phyloP scores from a whole-genome alignment of 140 eudicot species.

The Cichorium intybus region DNA sequence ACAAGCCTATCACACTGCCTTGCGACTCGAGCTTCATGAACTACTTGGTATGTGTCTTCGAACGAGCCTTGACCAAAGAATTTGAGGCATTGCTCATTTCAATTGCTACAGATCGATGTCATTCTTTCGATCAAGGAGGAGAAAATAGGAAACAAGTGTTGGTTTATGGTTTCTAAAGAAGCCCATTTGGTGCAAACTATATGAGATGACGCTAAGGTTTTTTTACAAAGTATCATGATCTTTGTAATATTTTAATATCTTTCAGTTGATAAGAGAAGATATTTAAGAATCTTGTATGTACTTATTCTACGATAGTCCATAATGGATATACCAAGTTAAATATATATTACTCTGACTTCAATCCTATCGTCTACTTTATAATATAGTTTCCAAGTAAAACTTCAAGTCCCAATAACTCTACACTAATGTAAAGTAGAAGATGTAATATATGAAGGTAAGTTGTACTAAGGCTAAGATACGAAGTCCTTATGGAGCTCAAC shows the following conservation, averaged over 20 bases:
- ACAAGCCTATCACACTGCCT: conserved; percentile 37
- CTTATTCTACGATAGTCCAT: background rate
- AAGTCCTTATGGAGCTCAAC: background rate
- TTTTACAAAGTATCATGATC: background rate
- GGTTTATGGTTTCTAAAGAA: conserved; percentile 25
- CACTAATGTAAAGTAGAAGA: background rate
- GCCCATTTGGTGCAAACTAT: background rate
- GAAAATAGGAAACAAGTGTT: conserved; percentile 13
- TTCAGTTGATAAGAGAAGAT: background rate
- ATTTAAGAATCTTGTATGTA: background rate
- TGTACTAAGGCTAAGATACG: background rate
- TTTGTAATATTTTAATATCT: background rate
- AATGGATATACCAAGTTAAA: background rate
- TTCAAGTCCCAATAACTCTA: no score
- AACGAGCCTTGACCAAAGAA: conserved; percentile 28
- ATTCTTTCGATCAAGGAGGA: conserved; percentile 17
- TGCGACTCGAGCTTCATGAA: conserved; percentile 37
- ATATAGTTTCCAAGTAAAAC: background rate
- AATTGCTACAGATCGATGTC: conserved; percentile 13
- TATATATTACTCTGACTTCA: background rate
- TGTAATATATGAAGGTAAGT: background rate
- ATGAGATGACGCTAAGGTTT: background rate
- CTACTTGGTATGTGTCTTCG: conserved; percentile 29
- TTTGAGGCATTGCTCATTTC: conserved; percentile 31
- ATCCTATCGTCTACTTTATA: background rate